Conservation (phyloP, 768 basidiomycete genomes). For the Boletus rubescentipes region DNA sequence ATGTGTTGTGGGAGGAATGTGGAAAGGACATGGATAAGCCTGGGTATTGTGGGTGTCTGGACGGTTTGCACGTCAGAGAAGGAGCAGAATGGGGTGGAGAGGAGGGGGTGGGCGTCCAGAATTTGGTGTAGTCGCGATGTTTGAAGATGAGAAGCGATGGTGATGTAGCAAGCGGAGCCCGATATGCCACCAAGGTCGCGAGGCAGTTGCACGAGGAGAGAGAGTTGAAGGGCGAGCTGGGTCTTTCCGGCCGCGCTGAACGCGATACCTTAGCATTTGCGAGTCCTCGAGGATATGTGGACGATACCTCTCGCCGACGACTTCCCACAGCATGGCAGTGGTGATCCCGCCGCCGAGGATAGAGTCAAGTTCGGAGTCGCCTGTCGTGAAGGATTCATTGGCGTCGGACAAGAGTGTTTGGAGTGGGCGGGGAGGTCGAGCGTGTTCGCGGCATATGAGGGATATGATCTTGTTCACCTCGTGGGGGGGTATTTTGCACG, state of each 20-base stretch:
- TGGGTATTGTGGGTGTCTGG: slow-evolving; percentile 51
- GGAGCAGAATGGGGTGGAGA: slow-evolving; percentile 43
- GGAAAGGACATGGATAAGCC: slow-evolving; percentile 55
- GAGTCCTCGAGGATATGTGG: background rate
- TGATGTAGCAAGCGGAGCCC: slow-evolving; percentile 76
- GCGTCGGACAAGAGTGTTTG: slow-evolving; percentile 37
- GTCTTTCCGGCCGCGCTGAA: slow-evolving; percentile 92
- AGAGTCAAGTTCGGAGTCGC: slow-evolving; percentile 66
- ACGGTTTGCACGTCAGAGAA: slow-evolving; percentile 64
- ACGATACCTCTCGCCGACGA: slow-evolving; percentile 82
- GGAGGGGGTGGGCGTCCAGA: slow-evolving; percentile 45
- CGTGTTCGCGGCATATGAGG: slow-evolving; percentile 44
- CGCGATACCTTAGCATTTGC: slow-evolving; percentile 3
- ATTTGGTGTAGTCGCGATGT: slow-evolving; percentile 72
- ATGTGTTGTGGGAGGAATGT: slow-evolving; percentile 55
- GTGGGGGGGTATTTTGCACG: slow-evolving; percentile 49
- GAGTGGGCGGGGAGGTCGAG: slow-evolving; percentile 41
- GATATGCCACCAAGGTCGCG: slow-evolving; percentile 50
- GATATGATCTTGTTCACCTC: slow-evolving; percentile 54
- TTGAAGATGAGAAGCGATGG: slow-evolving; percentile 67
- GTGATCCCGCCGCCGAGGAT: slow-evolving; percentile 77
- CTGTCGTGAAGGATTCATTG: slow-evolving; percentile 63
- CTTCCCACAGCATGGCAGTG: slow-evolving; percentile 82
- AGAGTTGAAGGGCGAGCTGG: slow-evolving; percentile 83
- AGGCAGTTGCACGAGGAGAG: slow-evolving; percentile 76